Percentiles rank a stretch among this genome's conserved stretches.
Conservation (phyloP, 805 yeast species). For the Wickerhamomyces hampshirensis region DNA sequence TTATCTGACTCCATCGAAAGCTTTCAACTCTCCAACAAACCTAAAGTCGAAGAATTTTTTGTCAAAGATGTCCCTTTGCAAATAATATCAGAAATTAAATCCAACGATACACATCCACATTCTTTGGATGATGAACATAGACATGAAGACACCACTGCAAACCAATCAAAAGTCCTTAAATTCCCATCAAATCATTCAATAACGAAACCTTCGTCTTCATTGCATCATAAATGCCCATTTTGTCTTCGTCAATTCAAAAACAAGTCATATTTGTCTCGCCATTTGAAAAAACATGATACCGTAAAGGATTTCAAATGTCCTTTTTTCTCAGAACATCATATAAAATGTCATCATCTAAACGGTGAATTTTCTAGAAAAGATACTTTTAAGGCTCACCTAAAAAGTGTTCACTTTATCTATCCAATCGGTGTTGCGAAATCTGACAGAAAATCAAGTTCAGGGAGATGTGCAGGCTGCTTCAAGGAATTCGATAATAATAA, state of each 20-base stretch:
- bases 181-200: too few species aligned
- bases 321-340: slow-evolving; percentile 40
- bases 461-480: slow-evolving; percentile 68
- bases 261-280: slow-evolving; percentile 79
- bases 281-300: slow-evolving; percentile 73
- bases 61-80: slow-evolving; percentile 18
- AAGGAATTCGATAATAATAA: slow-evolving; percentile 52
- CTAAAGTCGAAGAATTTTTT: slow-evolving; percentile 15
- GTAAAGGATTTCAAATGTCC: slow-evolving; percentile 79
- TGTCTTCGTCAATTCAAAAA: slow-evolving; percentile 70
- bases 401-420: slow-evolving; percentile 72
- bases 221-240: slow-evolving; percentile 45
- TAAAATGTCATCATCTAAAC: slow-evolving; percentile 53
- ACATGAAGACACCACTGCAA: too few species aligned
- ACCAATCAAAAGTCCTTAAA: too few species aligned
- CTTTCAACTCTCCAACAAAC: slow-evolving; percentile 1
- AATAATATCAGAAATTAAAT: slow-evolving; percentile 12
- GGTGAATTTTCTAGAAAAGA: slow-evolving; percentile 78
- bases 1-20: slow-evolving; percentile 9
- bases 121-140: not conserved
- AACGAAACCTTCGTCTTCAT: slow-evolving; percentile 9
- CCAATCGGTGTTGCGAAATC: slow-evolving; percentile 67
- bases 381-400: slow-evolving; percentile 73
- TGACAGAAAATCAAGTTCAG: slow-evolving; percentile 52
- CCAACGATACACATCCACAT: not conserved